Conservation (phyloP, 1,139 yeast genomes). For the Chernovozyma sophiae-reginae region DNA sequence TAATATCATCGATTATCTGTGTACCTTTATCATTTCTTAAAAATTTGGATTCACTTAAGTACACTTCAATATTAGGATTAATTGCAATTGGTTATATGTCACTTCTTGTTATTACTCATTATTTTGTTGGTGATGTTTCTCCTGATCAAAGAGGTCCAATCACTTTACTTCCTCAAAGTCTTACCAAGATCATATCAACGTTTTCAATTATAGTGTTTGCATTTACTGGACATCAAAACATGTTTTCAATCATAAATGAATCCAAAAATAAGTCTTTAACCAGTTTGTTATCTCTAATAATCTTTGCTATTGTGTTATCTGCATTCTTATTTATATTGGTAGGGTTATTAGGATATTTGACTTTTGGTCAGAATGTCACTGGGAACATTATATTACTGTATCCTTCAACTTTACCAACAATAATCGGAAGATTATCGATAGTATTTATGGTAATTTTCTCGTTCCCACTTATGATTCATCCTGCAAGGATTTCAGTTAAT, state of each 20-base stretch:
- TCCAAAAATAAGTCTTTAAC: conserved; percentile 15
- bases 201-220: conserved; percentile 48
- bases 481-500: conserved; percentile 80
- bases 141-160: conserved; percentile 49
- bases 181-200: conserved; percentile 62
- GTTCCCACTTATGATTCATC: conserved; percentile 90
- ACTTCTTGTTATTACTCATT: conserved; percentile 34
- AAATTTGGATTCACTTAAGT: conserved; percentile 43
- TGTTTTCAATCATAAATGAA: conserved; percentile 47
- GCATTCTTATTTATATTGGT: conserved; percentile 33
- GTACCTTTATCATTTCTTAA: conserved; percentile 42
- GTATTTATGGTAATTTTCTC: conserved; percentile 82
- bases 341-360: conserved; percentile 42
- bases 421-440: conserved; percentile 69
- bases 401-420: conserved; percentile 35
- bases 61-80: conserved; percentile 40
- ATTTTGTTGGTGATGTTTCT: conserved; percentile 40
- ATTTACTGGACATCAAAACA: conserved; percentile 48
- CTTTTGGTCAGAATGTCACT: conserved; percentile 40
- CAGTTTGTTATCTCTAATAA: conserved; percentile 41
- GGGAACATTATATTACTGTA: conserved; percentile 82
- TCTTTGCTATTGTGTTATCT: conserved; percentile 45
- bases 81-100: conserved; percentile 39
- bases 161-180: conserved; percentile 52
- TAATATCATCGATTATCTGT: conserved; percentile 29